A percentile compares a stretch with the other conserved stretches of the same genome.
phyloP scores from a whole-genome alignment of 805 yeast species.

The Myxozyma mucilagina region DNA sequence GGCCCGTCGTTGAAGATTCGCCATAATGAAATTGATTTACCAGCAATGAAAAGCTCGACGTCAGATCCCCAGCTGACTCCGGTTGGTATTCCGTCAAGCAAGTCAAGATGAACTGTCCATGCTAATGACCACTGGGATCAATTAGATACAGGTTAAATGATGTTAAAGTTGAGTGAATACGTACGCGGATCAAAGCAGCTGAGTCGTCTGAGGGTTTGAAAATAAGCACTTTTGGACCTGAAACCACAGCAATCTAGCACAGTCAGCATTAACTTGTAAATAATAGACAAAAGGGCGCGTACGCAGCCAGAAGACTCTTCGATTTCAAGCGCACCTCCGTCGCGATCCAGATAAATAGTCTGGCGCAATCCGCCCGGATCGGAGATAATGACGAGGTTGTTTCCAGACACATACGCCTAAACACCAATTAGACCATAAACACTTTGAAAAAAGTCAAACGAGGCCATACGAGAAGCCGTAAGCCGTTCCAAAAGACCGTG shows the following conservation, averaged over 20 bases:
- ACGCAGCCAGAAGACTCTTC: slow-evolving; percentile 56
- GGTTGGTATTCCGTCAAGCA: slow-evolving; percentile 28
- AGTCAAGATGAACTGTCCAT: slow-evolving; percentile 26
- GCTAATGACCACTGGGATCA: slow-evolving; percentile 21
- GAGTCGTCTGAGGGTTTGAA: slow-evolving; percentile 18
- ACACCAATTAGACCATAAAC: neutral
- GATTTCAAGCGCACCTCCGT: slow-evolving; percentile 66
- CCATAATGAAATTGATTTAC: slow-evolving; percentile 30
- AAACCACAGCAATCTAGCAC: slow-evolving; percentile 30
- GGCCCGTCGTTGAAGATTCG: slow-evolving; percentile 23
- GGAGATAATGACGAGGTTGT: slow-evolving; percentile 70
- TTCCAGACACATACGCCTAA: slow-evolving; percentile 79
- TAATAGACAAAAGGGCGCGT: slow-evolving; percentile 20
- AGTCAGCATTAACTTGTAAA: neutral
- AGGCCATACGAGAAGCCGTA: slow-evolving; percentile 51
- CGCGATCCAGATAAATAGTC: slow-evolving; percentile 69
- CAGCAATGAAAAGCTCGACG: slow-evolving; percentile 26
- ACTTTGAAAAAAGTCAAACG: neutral
- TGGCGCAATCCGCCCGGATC: slow-evolving; percentile 61
- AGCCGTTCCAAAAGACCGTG: slow-evolving; percentile 65
- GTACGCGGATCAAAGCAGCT: slow-evolving; percentile 13
- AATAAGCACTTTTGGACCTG: slow-evolving; percentile 29
- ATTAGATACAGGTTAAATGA: neutral
- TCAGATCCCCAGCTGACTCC: slow-evolving; percentile 31
- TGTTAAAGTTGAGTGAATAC: neutral